A percentile compares a stretch with the other conserved stretches of the same genome.
Conservation (phyloP, 1,139 yeast genomes). For the Magnusiomyces paraingens region DNA sequence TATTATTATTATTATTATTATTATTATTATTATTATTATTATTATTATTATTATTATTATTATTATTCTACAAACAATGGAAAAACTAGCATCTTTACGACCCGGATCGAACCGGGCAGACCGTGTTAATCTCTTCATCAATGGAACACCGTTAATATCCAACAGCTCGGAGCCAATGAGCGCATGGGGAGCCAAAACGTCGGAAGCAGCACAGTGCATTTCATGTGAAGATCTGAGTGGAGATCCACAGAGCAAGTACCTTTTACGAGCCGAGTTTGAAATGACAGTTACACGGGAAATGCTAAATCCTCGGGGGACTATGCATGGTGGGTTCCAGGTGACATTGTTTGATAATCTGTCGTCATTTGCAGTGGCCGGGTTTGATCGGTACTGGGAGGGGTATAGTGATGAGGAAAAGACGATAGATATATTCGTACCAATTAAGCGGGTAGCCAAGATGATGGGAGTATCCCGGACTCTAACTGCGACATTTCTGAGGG, state of each 20-base stretch:
- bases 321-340: constrained; percentile 3
- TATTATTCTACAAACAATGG: neutral
- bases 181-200: neutral
- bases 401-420: neutral
- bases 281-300: neutral
- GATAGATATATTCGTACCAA: too few relatives aligned
- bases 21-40: too few relatives aligned
- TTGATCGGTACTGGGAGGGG: constrained; percentile 1
- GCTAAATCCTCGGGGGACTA: constrained; percentile 1
- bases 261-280: neutral
- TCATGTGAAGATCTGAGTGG: neutral
- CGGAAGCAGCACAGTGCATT: neutral
- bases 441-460: neutral
- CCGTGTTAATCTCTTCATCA: neutral
- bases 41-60: too few relatives aligned
- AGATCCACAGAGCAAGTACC: neutral
- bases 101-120: neutral
- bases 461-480: constrained; percentile 2
- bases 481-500: neutral
- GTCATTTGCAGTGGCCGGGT: neutral
- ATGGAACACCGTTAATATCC: neutral
- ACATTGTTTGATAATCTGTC: constrained; percentile 1
- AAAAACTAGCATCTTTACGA: neutral
- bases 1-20: too few relatives aligned
- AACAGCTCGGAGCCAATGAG: neutral